Base-by-base conservation (phyloP, 108 stramenopile genomes). In the Licmophora abbreviata region DNA sequence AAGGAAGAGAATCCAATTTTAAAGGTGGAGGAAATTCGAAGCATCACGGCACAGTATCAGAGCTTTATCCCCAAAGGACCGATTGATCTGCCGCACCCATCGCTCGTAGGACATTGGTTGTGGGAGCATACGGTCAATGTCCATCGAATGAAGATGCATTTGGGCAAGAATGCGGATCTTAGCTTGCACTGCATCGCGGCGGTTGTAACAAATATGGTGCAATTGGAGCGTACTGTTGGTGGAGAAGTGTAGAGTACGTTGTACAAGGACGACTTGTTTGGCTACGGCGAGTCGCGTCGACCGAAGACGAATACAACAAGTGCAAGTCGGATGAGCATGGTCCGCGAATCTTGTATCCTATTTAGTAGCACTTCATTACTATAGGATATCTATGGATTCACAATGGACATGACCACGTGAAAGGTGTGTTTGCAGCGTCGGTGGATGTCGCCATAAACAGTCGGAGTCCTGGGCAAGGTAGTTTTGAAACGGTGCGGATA, bases 81-180 rank as follows among this genome's bases (percentile, higher is more conserved):
- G 9, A 43, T 35, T 2, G 42, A 37, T 12, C 17, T 54, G 27
- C n/a, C 33, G 9, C 52, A 53, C 34, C 52, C 60, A 15, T 26
- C 51, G 21, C 52, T 54, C 11, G 34, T 12, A 21, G 60, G 52
- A 5, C 54, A 34, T 29, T 61, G 60, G 60, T 44, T 54, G 12
- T 54, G 60, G 60, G 60, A 61, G 43, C 24, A 54, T 23, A 61
- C 60, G 8, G 12, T 7, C 9, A 41, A 40, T 54, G 32, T 28
- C 15, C 52, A 61, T 34, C 51, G 46, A 23, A 51, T 61, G 37
- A 54, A 54, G 20, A 44, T 61, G 52, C 51, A 61, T 31, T 23
- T 54, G 30, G 51, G 38, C 41, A 61, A 61, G 60, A 52, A 40
- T 1, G 3, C 31, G 11, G 60, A 61, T 31, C 29, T 61, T 10